These are phyloP conservation scores for Biscogniauxia marginata DNA, from an alignment of 2,329 filamentous ascomycete species.

Conservation along the genomic window DNA sequence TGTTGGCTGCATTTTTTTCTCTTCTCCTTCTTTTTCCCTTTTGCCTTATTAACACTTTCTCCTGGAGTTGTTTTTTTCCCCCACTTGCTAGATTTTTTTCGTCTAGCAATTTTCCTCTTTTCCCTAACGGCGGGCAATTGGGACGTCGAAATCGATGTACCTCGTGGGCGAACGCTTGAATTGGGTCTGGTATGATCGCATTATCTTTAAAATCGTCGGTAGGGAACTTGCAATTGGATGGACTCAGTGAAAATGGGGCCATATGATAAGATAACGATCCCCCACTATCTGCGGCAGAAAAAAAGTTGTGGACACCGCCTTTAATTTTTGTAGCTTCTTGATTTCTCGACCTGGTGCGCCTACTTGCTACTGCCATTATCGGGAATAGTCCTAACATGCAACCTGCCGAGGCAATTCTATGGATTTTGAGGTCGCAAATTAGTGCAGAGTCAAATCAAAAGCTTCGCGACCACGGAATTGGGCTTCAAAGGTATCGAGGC, in stretches of 20 bases:
- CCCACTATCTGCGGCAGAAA: slow-evolving; percentile 23
- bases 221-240: not conserved
- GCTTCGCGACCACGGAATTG: not conserved
- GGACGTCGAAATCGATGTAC: not conserved
- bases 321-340: not conserved
- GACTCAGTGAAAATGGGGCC: not conserved
- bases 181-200: not conserved
- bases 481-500: too few relatives aligned
- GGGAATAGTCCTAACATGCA: not conserved
- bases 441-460: not conserved
- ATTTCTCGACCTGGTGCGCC: not conserved
- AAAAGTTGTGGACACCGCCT: slow-evolving; percentile 21
- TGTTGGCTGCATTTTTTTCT: slow-evolving; percentile 62
- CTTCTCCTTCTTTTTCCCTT: not conserved
- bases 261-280: slow-evolving; percentile 17
- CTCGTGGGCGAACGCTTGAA: not conserved
- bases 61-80: too few relatives aligned
- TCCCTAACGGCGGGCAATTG: too few relatives aligned
- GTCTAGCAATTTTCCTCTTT: too few relatives aligned
- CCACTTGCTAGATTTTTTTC: not conserved
- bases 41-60: not conserved
- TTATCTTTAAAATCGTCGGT: not conserved
- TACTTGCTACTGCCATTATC: not conserved
- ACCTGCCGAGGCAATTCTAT: not conserved
- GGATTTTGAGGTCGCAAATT: not conserved